Percentiles rank a stretch among this genome's conserved stretches.
Evolutionary conservation across 2,329 filamentous ascomycete genomes (phyloP).

Genomic region (Epicoccum nigrum): DNA sequence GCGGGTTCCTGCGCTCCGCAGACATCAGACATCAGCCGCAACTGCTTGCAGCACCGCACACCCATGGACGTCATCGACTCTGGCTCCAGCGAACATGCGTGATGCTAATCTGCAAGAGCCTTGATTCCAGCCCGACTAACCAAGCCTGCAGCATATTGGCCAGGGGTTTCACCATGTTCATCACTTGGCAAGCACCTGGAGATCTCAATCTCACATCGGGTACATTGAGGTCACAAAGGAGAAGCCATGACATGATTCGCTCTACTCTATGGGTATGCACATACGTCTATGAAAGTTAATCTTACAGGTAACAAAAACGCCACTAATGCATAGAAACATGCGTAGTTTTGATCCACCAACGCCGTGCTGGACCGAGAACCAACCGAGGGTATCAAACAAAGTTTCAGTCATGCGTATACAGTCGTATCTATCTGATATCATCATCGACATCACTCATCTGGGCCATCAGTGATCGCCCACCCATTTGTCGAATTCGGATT

Average conservation of each 20-base stretch:
- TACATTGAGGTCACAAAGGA: no score
- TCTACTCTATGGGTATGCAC: background rate
- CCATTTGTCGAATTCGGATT: slow-evolving; percentile 56
- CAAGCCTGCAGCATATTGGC: no score
- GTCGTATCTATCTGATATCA: slow-evolving; percentile 6
- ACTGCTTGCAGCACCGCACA: slow-evolving; percentile 6
- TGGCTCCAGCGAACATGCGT: background rate
- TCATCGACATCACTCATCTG: slow-evolving; percentile 3
- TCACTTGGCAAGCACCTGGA: no score
- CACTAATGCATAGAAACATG: slow-evolving; percentile 4
- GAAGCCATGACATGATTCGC: no score
- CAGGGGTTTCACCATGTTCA: no score
- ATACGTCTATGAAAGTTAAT: background rate
- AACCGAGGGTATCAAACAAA: slow-evolving; percentile 12
- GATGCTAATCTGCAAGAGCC: no score
- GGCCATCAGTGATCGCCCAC: slow-evolving; percentile 41
- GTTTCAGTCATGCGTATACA: slow-evolving; percentile 10
- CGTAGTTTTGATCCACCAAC: slow-evolving; percentile 3
- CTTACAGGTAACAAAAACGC: slow-evolving; percentile 4
- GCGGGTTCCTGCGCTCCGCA: slow-evolving; percentile 24
- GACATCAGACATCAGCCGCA: slow-evolving; percentile 16
- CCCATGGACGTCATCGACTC: background rate
- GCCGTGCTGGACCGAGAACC: slow-evolving; percentile 12
- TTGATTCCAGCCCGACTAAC: no score
- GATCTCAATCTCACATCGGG: no score